Percentiles rank a stretch among this genome's conserved stretches.
Conservation (phyloP, 1,139 yeast species). For the Protomyces macrosporus region DNA sequence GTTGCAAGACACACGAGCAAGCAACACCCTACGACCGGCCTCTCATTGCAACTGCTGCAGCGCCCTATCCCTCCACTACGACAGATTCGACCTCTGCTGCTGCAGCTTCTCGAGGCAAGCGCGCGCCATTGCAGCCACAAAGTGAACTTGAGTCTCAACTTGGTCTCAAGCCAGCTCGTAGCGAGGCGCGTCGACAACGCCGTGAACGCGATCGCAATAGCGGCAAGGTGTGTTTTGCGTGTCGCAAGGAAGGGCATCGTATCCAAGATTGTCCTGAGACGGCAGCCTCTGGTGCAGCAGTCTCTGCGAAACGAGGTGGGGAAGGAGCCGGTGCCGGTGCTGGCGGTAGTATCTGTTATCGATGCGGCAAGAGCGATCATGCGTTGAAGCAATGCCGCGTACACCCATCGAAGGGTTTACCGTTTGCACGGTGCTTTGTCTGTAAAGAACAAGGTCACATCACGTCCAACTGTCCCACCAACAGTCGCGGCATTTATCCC, state of each 20-base stretch:
- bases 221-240: slow-evolving; percentile 27
- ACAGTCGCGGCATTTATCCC: slow-evolving; percentile 28
- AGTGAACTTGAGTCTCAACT: slow-evolving; percentile 1
- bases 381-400: slow-evolving; percentile 23
- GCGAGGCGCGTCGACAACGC: slow-evolving; percentile 18
- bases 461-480: slow-evolving; percentile 27
- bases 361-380: slow-evolving; percentile 29
- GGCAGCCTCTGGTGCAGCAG: background rate
- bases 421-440: slow-evolving; percentile 27
- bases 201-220: slow-evolving; percentile 18
- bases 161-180: slow-evolving; percentile 8
- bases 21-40: slow-evolving; percentile 26
- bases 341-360: slow-evolving; percentile 22
- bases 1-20: slow-evolving; percentile 21
- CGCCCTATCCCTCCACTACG: background rate
- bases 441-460: slow-evolving; percentile 28
- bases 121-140: slow-evolving; percentile 7
- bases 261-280: slow-evolving; percentile 27
- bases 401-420: slow-evolving; percentile 16
- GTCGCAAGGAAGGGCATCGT: slow-evolving; percentile 25
- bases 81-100: background rate
- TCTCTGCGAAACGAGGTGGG: background rate
- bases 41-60: background rate
- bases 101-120: background rate
- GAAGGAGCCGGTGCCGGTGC: background rate